Evolutionary conservation across 192 early-diverging fungal genomes (phyloP).

Genomic region (Funneliformis geosporum): DNA sequence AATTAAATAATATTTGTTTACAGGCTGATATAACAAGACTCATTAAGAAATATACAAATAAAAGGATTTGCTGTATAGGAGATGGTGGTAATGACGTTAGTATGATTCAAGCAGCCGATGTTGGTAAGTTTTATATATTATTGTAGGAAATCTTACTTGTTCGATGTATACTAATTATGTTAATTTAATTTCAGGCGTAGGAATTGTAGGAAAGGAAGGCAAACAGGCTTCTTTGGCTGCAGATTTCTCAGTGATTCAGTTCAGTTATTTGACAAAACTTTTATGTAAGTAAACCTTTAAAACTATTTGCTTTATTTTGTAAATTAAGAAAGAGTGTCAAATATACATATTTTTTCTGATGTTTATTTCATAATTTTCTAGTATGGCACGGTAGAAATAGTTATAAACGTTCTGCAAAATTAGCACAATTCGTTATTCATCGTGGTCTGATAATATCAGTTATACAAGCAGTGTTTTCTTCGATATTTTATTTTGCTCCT

Average conservation of each 20-base stretch:
- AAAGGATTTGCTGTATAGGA: constrained; percentile 85
- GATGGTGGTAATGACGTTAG: constrained; percentile 98
- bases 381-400: constrained; percentile 96
- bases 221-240: constrained; percentile 92
- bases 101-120: constrained; percentile 96
- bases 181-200: constrained; percentile 63
- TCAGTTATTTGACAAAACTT: constrained; percentile 81
- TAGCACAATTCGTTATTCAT: constrained; percentile 96
- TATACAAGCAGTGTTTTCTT: constrained; percentile 96
- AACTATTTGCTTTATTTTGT: not conserved
- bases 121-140: constrained; percentile 44
- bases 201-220: constrained; percentile 96
- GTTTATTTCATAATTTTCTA: constrained; percentile 22
- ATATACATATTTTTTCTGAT: not conserved
- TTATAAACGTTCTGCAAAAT: constrained; percentile 90
- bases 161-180: not conserved
- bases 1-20: not conserved
- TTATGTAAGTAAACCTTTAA: constrained; percentile 62
- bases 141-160: not conserved
- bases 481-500: constrained; percentile 96
- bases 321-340: not conserved
- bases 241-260: constrained; percentile 91
- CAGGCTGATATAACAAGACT: constrained; percentile 81
- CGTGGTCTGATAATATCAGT: constrained; percentile 96
- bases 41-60: constrained; percentile 73